Base-by-base conservation (phyloP, 202 grass and related monocot species). In the Alloteropsis angusta region DNA sequence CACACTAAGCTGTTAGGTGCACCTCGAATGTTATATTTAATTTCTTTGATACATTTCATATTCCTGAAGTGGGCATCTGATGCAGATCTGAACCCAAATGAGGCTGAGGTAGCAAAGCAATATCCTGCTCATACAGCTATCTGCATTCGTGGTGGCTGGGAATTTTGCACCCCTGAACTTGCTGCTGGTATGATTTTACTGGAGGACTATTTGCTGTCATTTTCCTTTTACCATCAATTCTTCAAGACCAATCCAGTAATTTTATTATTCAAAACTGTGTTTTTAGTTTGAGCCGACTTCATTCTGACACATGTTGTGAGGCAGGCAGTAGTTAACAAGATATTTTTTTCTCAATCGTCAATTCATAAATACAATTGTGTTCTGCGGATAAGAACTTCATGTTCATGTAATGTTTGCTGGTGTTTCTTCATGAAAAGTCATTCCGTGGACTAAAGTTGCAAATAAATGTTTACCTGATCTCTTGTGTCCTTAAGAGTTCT, bases 91-190 rank as follows among this genome's bases (percentile, higher is more conserved):
- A 78, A 91, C 63, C 87, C 84, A 61, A 85, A 62, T 5, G 92
- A 95, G 84, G 74, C 66, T 63, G 92, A 95, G 79, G 52, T 86
- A 66, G 85, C 86, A 0, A 89, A 93, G 74, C 84, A 79, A 65
- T 98, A 95, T 80, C 96, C 92, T 91, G 89, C 96, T 69, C 92
- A 90, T 81, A 95, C 92, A 37, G 83, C 96, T 90, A 88, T 87
- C 65, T 98, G 95, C 87, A 88, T 95, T 83, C 86, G 87, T 81
- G 90, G 89, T 85, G 95, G 95, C 64, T 98, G 96, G 96, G 87
- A 83, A 79, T 83, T 95, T 83, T 93, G 85, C 77, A 79, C 68
- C 63, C 85, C 83, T 69, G 96, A 98, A 68, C 68, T 87, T 72
- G 85, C 91, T 79, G 81, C 85, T 82, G 92, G 92, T 98, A 93